Percentiles rank a stretch among this genome's conserved stretches.
These are phyloP conservation scores for Exobasidium cylindrosporum DNA, from an alignment of 1,284 basidiomycete genomes.

Conservation along the genomic window DNA sequence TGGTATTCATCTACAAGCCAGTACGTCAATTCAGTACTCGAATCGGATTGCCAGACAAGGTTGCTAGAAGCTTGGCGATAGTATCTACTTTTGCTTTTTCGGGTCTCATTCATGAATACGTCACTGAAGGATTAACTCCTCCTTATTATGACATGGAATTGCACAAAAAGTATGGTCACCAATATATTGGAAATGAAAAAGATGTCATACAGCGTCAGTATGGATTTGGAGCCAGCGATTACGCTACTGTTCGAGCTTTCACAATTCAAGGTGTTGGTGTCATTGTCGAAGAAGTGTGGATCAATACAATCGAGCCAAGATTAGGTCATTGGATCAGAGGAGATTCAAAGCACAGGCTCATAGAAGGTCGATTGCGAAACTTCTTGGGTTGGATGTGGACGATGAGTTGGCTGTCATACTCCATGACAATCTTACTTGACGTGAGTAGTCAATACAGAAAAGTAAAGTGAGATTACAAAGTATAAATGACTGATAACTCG, in stretches of 20 bases:
- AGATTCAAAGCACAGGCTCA: neutral
- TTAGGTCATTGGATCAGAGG: neutral
- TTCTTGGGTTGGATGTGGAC: slow-evolving; percentile 4
- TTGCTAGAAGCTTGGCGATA: neutral
- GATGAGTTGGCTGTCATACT: neutral
- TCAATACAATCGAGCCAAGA: neutral
- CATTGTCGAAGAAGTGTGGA: neutral
- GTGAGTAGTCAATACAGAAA: too few species aligned
- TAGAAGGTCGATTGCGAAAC: neutral
- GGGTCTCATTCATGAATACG: neutral
- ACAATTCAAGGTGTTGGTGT: slow-evolving; percentile 1
- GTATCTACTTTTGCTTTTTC: neutral
- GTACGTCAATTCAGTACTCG: neutral
- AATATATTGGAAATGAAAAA: neutral
- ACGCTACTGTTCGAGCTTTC: neutral
- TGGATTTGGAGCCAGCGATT: slow-evolving; percentile 3
- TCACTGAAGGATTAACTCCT: neutral
- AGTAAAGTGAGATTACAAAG: too few species aligned
- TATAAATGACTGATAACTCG: too few species aligned
- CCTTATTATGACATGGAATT: too few species aligned
- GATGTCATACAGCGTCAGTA: neutral
- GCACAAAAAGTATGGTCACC: too few species aligned
- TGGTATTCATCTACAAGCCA: neutral
- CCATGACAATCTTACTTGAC: neutral
- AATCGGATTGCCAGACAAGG: neutral